These are phyloP conservation scores for Prillingera fragicola DNA, from an alignment of 1,284 basidiomycete species.

Conservation along the genomic window DNA sequence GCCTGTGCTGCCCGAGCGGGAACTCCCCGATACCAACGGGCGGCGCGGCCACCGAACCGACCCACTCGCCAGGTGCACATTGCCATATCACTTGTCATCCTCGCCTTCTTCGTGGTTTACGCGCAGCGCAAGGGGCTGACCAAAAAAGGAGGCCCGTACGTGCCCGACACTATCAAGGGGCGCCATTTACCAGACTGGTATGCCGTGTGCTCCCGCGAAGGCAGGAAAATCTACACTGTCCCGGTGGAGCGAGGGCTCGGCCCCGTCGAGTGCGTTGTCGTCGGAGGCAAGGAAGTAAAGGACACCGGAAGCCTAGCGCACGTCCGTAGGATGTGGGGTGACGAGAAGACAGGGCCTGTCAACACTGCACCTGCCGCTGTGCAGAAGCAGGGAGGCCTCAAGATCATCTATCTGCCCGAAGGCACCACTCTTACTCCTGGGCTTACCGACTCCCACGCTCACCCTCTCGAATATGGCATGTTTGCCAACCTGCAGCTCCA, in stretches of 20 bases:
- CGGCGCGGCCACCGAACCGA: slow-evolving; percentile 7
- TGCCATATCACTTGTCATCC: slow-evolving; percentile 33
- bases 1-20: neutral
- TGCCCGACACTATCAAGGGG: slow-evolving; percentile 1
- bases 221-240: slow-evolving; percentile 33
- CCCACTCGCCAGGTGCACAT: slow-evolving; percentile 32
- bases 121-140: slow-evolving; percentile 18
- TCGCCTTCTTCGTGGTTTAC: slow-evolving; percentile 34
- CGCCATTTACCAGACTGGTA: slow-evolving; percentile 26
- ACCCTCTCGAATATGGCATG: slow-evolving; percentile 37
- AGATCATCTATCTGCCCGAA: slow-evolving; percentile 33
- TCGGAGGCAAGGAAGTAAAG: slow-evolving; percentile 56
- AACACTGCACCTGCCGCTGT: slow-evolving; percentile 18
- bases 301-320: slow-evolving; percentile 57
- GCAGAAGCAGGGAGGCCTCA: slow-evolving; percentile 38
- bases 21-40: slow-evolving; percentile 5
- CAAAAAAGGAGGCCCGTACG: slow-evolving; percentile 4
- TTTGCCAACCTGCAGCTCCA: slow-evolving; percentile 62
- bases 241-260: slow-evolving; percentile 20
- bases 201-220: slow-evolving; percentile 35
- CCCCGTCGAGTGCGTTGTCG: slow-evolving; percentile 62
- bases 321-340: slow-evolving; percentile 36
- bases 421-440: slow-evolving; percentile 43
- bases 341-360: slow-evolving; percentile 32
- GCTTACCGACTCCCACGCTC: slow-evolving; percentile 64